Evolutionary conservation across 2,329 filamentous ascomycete species (phyloP).

Genomic region (Polychaeton citri): DNA sequence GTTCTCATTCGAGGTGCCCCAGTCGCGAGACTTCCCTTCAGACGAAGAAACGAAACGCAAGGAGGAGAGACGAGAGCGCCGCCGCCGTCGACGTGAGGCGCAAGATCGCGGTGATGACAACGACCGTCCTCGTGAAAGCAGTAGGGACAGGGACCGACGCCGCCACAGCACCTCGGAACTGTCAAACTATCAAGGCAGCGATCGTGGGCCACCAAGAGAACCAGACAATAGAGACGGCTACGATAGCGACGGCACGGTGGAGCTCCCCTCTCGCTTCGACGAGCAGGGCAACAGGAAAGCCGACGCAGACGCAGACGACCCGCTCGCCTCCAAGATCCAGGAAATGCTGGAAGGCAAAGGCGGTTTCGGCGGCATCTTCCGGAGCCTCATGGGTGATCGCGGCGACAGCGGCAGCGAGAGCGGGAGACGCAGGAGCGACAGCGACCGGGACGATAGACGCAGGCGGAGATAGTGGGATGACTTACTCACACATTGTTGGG

Average conservation of each 20-base stretch:
- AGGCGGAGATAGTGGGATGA: not conserved
- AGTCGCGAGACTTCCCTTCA: not conserved
- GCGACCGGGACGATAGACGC: not conserved
- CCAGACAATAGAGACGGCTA: conserved; percentile 3
- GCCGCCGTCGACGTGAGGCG: conserved; percentile 2
- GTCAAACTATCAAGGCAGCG: not conserved
- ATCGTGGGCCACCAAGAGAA: not conserved
- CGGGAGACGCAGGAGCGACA: too few relatives aligned
- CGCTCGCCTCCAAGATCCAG: conserved; percentile 17
- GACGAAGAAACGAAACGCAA: not conserved
- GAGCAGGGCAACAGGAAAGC: conserved; percentile 19
- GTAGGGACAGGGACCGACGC: conserved; percentile 1
- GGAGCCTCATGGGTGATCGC: conserved; percentile 11
- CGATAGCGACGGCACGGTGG: conserved; percentile 19
- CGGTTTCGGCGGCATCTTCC: conserved; percentile 14
- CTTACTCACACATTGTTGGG: not conserved
- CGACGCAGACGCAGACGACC: conserved; percentile 13
- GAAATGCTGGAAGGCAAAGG: conserved; percentile 18
- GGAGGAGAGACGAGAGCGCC: not conserved
- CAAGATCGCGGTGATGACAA: conserved; percentile 3
- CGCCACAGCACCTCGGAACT: conserved; percentile 1
- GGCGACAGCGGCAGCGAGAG: not conserved
- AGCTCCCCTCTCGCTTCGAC: conserved; percentile 24
- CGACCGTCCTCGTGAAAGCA: conserved; percentile 3
- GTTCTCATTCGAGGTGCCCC: conserved; percentile 1